Conservation (phyloP, 768 basidiomycete species). For the Suillus subluteus region DNA sequence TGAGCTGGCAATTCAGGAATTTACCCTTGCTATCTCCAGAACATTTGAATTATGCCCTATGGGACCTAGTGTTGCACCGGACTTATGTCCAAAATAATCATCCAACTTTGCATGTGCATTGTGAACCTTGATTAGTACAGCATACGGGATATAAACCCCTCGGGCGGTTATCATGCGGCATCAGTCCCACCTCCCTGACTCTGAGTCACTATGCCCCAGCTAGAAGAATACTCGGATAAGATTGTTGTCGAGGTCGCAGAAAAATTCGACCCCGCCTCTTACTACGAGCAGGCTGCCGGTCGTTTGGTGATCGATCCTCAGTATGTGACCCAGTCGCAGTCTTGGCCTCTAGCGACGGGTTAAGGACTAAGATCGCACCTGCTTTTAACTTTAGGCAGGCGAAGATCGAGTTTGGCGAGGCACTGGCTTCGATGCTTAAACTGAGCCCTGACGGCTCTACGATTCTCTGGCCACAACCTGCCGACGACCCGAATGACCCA, state of each 20-base stretch:
- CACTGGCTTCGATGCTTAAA: conserved; percentile 48
- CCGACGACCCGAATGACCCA: conserved; percentile 54
- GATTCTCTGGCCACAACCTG: conserved; percentile 60
- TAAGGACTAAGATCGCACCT: neutral
- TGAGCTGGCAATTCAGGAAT: neutral
- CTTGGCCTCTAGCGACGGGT: neutral
- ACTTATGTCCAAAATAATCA: neutral
- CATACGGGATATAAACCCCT: neutral
- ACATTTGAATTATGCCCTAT: neutral
- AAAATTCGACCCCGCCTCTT: conserved; percentile 39
- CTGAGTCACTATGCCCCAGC: neutral
- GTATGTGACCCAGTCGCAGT: conserved; percentile 37
- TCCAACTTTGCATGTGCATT: neutral
- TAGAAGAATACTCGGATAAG: neutral
- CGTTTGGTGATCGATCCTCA: conserved; percentile 64
- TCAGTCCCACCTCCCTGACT: neutral
- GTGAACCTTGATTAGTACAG: neutral
- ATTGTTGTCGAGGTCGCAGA: conserved; percentile 10
- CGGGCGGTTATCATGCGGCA: neutral
- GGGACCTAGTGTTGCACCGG: neutral
- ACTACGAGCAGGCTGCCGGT: conserved; percentile 61
- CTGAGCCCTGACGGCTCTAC: conserved; percentile 46
- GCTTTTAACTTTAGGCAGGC: conserved; percentile 43
- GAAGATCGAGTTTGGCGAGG: conserved; percentile 50
- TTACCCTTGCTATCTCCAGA: neutral